Evolutionary conservation across 2,329 filamentous ascomycete species (phyloP).

Genomic region (Fusarium annulatum): DNA sequence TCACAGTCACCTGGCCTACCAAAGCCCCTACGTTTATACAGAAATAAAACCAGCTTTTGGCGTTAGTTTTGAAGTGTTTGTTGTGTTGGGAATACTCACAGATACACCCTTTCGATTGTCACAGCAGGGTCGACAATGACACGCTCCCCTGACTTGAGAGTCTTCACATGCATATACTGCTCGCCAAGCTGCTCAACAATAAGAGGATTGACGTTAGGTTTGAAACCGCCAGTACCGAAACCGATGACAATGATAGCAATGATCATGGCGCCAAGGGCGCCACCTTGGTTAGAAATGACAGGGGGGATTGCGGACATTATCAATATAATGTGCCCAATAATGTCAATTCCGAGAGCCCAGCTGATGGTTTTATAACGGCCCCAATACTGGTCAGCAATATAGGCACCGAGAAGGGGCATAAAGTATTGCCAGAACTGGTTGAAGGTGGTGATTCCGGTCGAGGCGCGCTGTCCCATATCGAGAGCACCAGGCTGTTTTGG

Average conservation of each 20-base stretch:
- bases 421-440: constrained; percentile 71
- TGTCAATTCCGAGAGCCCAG: constrained; percentile 68
- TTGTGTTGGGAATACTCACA: background rate
- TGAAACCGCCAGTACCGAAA: constrained; percentile 79
- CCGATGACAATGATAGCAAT: constrained; percentile 65
- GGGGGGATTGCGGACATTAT: constrained; percentile 72
- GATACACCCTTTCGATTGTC: constrained; percentile 69
- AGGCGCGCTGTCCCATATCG: constrained; percentile 66
- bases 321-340: constrained; percentile 74
- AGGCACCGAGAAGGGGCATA: constrained; percentile 67
- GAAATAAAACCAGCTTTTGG: constrained; percentile 66
- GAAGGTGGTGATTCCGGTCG: constrained; percentile 57
- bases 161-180: constrained; percentile 65
- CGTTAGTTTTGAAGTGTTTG: too few species aligned
- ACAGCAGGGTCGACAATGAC: constrained; percentile 74
- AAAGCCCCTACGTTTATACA: constrained; percentile 78
- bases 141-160: constrained; percentile 65
- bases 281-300: constrained; percentile 66
- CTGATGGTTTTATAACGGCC: constrained; percentile 78
- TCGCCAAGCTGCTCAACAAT: constrained; percentile 74
- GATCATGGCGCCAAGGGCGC: constrained; percentile 71
- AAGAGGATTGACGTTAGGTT: constrained; percentile 76
- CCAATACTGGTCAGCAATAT: constrained; percentile 65
- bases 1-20: constrained; percentile 67
- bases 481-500: constrained; percentile 63